These are phyloP conservation scores for Cyberlindnera bimundalis DNA, from an alignment of 805 yeast species.

Conservation along the genomic window DNA sequence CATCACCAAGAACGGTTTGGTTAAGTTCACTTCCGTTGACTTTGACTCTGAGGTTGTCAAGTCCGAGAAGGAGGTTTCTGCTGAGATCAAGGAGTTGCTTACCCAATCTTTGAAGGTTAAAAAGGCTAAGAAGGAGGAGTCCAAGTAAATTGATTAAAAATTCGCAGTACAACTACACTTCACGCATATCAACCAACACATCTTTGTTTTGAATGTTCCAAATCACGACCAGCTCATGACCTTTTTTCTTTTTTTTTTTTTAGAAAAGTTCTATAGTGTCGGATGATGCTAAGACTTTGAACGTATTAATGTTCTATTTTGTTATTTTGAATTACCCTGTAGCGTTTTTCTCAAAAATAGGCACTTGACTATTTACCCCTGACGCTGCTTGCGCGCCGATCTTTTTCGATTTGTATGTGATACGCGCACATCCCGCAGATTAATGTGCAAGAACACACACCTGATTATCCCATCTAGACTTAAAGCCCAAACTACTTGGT, in stretches of 20 bases:
- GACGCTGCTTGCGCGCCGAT: too few relatives aligned
- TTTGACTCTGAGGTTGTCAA: slow-evolving; percentile 47
- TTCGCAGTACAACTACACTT: not conserved
- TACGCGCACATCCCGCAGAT: too few relatives aligned
- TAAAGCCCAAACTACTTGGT: too few relatives aligned
- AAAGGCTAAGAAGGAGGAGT: slow-evolving; percentile 28
- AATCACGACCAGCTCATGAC: slow-evolving; percentile 10
- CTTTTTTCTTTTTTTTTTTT: not conserved
- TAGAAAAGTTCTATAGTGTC: not conserved
- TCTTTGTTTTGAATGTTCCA: slow-evolving; percentile 3
- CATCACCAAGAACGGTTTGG: slow-evolving; percentile 67
- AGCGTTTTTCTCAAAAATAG: too few relatives aligned
- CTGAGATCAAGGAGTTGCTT: slow-evolving; percentile 43
- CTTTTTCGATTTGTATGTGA: too few relatives aligned
- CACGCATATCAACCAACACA: not conserved
- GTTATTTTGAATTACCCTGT: too few relatives aligned
- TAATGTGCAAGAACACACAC: too few relatives aligned
- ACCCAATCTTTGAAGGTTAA: slow-evolving; percentile 49
- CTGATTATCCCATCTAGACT: too few relatives aligned
- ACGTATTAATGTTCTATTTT: not conserved
- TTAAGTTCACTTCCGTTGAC: slow-evolving; percentile 56
- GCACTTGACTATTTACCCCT: too few relatives aligned
- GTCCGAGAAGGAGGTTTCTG: slow-evolving; percentile 52
- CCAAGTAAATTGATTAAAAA: not conserved
- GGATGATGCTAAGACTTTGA: not conserved